Evolutionary conservation across 1,284 basidiomycete species (phyloP).

Genomic region (Puccinia hordei): DNA sequence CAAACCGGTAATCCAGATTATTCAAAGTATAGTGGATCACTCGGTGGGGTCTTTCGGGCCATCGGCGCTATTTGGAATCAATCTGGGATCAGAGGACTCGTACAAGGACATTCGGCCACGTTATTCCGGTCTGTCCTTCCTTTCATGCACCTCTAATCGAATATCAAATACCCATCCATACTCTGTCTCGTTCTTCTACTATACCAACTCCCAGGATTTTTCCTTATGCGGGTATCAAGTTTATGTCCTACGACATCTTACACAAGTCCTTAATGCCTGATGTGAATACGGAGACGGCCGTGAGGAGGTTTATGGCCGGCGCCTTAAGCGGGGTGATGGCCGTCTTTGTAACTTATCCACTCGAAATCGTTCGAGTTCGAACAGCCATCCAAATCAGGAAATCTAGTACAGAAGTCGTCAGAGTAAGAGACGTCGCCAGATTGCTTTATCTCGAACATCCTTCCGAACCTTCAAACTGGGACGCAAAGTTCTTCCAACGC

Average conservation of each 20-base stretch:
- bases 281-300: not conserved
- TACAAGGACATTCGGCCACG: conserved; percentile 95
- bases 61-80: conserved; percentile 75
- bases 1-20: conserved; percentile 96
- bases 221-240: conserved; percentile 96
- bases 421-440: conserved; percentile 68
- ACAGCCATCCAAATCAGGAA: conserved; percentile 73
- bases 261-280: conserved; percentile 66
- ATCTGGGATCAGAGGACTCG: conserved; percentile 75
- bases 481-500: conserved; percentile 23
- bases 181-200: not conserved
- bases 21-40: conserved; percentile 34
- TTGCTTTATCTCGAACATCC: conserved; percentile 70
- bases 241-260: conserved; percentile 91
- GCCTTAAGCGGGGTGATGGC: conserved; percentile 77
- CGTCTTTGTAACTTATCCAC: conserved; percentile 88
- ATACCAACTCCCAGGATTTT: conserved; percentile 64
- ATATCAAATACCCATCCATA: not conserved
- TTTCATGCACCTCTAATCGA: not conserved
- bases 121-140: conserved; percentile 59
- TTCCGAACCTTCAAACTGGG: conserved; percentile 23
- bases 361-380: conserved; percentile 91
- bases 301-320: conserved; percentile 82
- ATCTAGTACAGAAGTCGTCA: conserved; percentile 63
- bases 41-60: conserved; percentile 71